Evolutionary conservation across 805 yeast species (phyloP), one percentile per base, ranked within the genome.

Genomic region (Pichia cephalocereana): DNA sequence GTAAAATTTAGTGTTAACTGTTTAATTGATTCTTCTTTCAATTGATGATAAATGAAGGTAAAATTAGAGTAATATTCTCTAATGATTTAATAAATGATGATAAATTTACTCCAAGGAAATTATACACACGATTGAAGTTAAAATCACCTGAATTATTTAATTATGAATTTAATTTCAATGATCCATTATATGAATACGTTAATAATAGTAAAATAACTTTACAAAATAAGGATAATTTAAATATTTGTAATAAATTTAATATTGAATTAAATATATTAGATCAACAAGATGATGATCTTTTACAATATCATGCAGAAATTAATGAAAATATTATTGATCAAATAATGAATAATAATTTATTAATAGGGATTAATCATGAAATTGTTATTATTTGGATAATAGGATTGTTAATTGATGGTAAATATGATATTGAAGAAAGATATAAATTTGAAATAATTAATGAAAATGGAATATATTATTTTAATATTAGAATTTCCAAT

Each of bases 311-410:
- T 23, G 42, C 43, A 6, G 12, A 8, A 2, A 30, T 45, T 14
- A 15, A 36, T 14, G 26, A 28, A 1, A 36, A 28, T 8, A n/a
- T 37, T 10, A 7, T 48, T 8, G 37, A 32, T 32, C 8, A 32
- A 15, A 12, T 32, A 14, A 8, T 15, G n/a, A 15, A 15, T 8
- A 32, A 32, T 32, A 15, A 15, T 11, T 7, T 32, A 32, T 11
- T 32, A 7, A 12, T 7, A 32, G n/a, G n/a, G 7, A 8, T 32
- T 9, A 15, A 32, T 7, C 8, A 6, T 7, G 37, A 32, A 14
- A 15, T 7, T 9, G n/a, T 48, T 5, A 17, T 27, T 12, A 14
- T 38, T 4, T 52, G 54, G 54, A 9, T 52, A 3, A 40, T 42
- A 23, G 47, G 47, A 3, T 19, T 52, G 12, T 26, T 52, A 2